Conservation (phyloP, 2,329 filamentous ascomycete genomes). For the Orbilia oligospora region DNA sequence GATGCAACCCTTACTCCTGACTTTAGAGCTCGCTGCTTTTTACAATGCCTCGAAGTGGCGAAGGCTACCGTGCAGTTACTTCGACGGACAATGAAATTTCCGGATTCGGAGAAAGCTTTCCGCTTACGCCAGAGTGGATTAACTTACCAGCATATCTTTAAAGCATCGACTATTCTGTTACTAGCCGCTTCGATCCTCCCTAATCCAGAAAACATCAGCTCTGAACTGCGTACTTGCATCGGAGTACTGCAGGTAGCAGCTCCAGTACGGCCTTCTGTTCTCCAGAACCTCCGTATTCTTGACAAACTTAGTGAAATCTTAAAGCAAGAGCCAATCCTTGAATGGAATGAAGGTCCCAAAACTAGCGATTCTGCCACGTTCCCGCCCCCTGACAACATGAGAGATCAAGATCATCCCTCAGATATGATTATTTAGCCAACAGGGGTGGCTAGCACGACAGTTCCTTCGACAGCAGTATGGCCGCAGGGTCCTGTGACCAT, state of each 20-base stretch:
- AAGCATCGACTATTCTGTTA: slow-evolving; percentile 53
- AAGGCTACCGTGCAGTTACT: slow-evolving; percentile 61
- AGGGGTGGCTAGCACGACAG: no score
- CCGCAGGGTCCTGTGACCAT: slow-evolving; percentile 76
- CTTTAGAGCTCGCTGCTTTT: slow-evolving; percentile 62
- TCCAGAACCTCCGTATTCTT: no score
- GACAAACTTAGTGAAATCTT: no score
- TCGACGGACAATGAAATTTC: slow-evolving; percentile 54
- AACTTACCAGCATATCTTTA: slow-evolving; percentile 61
- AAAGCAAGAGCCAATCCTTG: no score
- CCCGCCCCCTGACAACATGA: no score
- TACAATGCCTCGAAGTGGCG: slow-evolving; percentile 62
- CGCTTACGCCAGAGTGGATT: slow-evolving; percentile 61
- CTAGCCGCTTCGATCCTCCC: not conserved
- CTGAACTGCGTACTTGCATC: not conserved
- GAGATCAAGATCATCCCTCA: no score
- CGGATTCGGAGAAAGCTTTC: no score
- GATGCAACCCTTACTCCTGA: slow-evolving; percentile 53
- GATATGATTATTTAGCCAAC: no score
- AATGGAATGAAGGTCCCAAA: no score
- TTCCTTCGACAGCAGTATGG: slow-evolving; percentile 63
- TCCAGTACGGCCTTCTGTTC: not conserved
- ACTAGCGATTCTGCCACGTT: no score
- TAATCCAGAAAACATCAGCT: not conserved
- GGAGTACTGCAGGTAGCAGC: not conserved